These are phyloP conservation scores for Umbellularia californica DNA, from an alignment of 164 flowering plant species.

Conservation along the genomic window DNA sequence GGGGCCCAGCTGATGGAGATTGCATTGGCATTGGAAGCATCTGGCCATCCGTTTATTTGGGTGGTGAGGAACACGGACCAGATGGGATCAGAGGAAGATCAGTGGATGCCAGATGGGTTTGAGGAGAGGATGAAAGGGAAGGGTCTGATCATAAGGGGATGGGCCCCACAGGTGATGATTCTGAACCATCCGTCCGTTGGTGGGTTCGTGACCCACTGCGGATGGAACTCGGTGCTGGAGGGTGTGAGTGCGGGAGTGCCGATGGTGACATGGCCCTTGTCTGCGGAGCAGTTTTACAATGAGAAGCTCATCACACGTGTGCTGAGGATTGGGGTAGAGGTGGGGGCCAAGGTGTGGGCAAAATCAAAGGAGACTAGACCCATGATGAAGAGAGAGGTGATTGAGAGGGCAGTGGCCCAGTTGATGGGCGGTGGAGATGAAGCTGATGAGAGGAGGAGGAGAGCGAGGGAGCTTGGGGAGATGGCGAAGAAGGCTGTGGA, in stretches of 20 bases:
- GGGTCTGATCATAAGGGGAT: slow-evolving; percentile 26
- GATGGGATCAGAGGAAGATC: background rate
- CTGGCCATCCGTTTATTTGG: slow-evolving; percentile 51
- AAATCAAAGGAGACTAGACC: background rate
- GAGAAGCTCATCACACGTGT: slow-evolving; percentile 15
- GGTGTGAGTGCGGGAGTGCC: slow-evolving; percentile 16
- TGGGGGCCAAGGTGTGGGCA: slow-evolving; percentile 16
- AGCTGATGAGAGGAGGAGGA: slow-evolving; percentile 18
- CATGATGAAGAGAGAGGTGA: slow-evolving; percentile 10
- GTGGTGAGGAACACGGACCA: slow-evolving; percentile 22
- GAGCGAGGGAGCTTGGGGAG: slow-evolving; percentile 16
- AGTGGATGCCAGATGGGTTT: background rate
- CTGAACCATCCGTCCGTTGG: background rate
- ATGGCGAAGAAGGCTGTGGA: slow-evolving; percentile 22
- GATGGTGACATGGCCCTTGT: slow-evolving; percentile 17
- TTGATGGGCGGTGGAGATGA: slow-evolving; percentile 26
- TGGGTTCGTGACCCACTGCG: background rate
- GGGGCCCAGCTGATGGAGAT: slow-evolving; percentile 53
- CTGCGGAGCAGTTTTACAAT: slow-evolving; percentile 15
- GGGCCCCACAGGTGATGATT: slow-evolving; percentile 27
- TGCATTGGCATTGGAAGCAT: slow-evolving; percentile 39
- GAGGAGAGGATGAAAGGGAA: slow-evolving; percentile 18
- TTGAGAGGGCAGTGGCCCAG: slow-evolving; percentile 16
- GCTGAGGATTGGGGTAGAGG: slow-evolving; percentile 24
- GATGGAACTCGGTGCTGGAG: slow-evolving; percentile 2